These are phyloP conservation scores for Saraca asoca DNA, from an alignment of 331 rosid species.

Conservation along the genomic window DNA sequence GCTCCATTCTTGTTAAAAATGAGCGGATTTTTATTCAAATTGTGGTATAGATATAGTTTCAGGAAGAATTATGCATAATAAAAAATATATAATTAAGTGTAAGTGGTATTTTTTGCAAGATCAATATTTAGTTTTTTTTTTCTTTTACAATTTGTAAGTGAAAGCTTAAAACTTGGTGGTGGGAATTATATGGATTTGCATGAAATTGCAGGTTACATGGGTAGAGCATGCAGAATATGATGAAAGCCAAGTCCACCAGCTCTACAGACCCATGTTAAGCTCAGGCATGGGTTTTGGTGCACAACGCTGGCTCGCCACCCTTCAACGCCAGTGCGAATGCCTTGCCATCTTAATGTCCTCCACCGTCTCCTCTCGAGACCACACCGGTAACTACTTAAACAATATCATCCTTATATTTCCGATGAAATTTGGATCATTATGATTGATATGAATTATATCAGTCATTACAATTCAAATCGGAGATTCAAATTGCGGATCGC, in stretches of 20 bases:
- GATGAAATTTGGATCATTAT: no score
- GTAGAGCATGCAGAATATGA: slow-evolving; percentile 94
- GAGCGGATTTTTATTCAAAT: no score
- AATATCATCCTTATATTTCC: no score
- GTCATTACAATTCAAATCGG: no score
- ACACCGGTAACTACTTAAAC: slow-evolving; percentile 44
- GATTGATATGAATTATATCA: no score
- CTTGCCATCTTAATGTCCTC: slow-evolving; percentile 88
- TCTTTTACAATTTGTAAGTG: background rate
- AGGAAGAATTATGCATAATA: no score
- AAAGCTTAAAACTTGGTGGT: background rate
- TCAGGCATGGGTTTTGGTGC: slow-evolving; percentile 93
- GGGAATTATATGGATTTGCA: background rate
- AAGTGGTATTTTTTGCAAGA: no score
- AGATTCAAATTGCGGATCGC: no score
- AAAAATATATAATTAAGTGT: background rate
- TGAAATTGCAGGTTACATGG: slow-evolving; percentile 81
- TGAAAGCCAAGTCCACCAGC: slow-evolving; percentile 77
- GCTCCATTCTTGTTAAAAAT: no score
- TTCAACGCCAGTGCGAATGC: slow-evolving; percentile 87
- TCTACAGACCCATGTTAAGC: slow-evolving; percentile 67
- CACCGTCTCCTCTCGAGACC: slow-evolving; percentile 58
- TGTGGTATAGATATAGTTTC: no score
- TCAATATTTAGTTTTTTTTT: no score
- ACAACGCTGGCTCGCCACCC: slow-evolving; percentile 87